A percentile compares a stretch with the other conserved stretches of the same genome.
Evolutionary conservation across 2,329 filamentous ascomycete species (phyloP).

Genomic region (Paracoccidioides lutzii): DNA sequence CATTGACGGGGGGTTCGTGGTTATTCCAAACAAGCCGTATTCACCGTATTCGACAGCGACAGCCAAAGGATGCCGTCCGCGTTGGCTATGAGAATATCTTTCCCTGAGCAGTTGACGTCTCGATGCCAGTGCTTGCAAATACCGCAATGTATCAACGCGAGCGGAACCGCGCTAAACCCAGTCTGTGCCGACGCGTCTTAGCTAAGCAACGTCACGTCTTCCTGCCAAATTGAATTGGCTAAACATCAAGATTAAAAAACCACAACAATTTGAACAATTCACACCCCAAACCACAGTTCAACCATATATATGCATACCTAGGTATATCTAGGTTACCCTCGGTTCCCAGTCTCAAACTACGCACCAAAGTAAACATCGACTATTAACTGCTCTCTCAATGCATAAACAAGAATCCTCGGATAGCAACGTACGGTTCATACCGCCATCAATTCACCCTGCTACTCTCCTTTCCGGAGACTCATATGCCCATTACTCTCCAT

Average conservation of each 20-base stretch:
- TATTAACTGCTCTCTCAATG: neutral
- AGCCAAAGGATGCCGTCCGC: neutral
- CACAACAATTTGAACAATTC: too few relatives aligned
- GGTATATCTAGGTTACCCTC: too few relatives aligned
- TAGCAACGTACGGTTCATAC: slow-evolving; percentile 41
- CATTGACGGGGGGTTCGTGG: slow-evolving; percentile 12
- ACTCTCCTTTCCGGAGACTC: slow-evolving; percentile 51
- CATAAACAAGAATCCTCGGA: slow-evolving; percentile 22
- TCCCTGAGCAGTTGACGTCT: neutral
- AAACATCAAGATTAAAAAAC: neutral
- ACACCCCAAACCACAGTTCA: too few relatives aligned
- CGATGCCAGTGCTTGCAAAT: neutral
- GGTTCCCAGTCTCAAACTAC: neutral
- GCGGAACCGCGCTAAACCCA: slow-evolving; percentile 8
- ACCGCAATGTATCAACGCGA: neutral
- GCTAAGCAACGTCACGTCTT: slow-evolving; percentile 4
- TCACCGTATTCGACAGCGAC: neutral
- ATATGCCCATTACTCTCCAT: slow-evolving; percentile 58
- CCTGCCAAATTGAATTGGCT: neutral
- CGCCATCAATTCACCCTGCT: slow-evolving; percentile 52
- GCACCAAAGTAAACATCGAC: neutral
- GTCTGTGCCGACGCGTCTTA: slow-evolving; percentile 2
- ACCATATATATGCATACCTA: too few relatives aligned
- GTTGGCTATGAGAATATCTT: neutral
- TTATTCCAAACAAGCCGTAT: neutral